phyloP scores from a whole-genome alignment of 2,329 filamentous ascomycete genomes.

The Fusarium equiseti region DNA sequence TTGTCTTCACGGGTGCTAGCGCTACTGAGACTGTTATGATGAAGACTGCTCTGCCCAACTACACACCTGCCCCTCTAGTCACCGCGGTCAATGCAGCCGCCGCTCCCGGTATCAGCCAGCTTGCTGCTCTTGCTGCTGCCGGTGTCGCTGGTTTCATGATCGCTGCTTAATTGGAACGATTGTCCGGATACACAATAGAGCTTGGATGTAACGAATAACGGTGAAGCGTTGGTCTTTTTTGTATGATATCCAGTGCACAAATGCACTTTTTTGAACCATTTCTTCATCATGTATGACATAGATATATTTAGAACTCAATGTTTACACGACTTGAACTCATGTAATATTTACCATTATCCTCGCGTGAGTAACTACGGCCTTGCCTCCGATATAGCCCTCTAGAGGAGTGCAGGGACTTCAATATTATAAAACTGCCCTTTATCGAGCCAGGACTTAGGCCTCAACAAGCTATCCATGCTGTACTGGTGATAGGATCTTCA shows the following conservation, averaged over 20 bases:
- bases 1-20: constrained; percentile 28
- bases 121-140: constrained; percentile 14
- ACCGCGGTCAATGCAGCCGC: neutral
- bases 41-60: constrained; percentile 9
- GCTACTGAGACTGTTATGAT: constrained; percentile 22
- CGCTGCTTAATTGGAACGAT: neutral
- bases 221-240: constrained; percentile 13
- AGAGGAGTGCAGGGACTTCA: too few species aligned
- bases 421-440: too few species aligned
- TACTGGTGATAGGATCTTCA: too few species aligned
- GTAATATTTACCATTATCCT: too few species aligned
- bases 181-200: neutral
- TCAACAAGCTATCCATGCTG: too few species aligned
- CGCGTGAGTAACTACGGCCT: too few species aligned
- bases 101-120: neutral
- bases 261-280: neutral
- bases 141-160: constrained; percentile 25
- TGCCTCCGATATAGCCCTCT: too few species aligned
- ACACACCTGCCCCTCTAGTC: neutral
- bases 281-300: neutral
- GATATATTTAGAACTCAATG: neutral
- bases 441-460: too few species aligned
- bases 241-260: constrained; percentile 22
- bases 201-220: neutral
- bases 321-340: neutral